Base-by-base conservation (phyloP, 108 stramenopile species). In the Nitzschia sp. region DNA sequence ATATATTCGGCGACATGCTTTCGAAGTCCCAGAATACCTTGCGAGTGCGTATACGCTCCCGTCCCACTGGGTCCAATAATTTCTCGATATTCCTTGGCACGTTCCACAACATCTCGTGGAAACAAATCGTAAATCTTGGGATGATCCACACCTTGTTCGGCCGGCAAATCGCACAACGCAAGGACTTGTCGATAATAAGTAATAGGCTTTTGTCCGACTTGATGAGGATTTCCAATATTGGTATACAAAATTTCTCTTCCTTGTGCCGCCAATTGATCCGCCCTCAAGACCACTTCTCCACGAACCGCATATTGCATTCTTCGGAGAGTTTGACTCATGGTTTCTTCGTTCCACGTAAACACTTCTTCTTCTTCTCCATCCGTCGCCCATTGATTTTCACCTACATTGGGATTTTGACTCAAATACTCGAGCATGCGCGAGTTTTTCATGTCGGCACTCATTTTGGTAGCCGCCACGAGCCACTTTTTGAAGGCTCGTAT, bases 211-310 rank as follows among this genome's bases (percentile, higher is more conserved):
- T 98, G 97, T 27, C 92, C 86, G 29, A 97, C 91, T 6, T 94
- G 79, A 66, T 98, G 97, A 24, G 97, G 97, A 84, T 98, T 98
- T 15, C 97, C 97, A 33, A 97, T 95, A 71, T 98, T 97, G 47
- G 93, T 96, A 64, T 91, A 91, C 15, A 76, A 30, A 6, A 76
- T 65, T 56, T 76, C 62, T 23, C 55, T 26, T 13, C 74, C 82
- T 59, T 87, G 76, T 48, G 86, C 78, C 17, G 83, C 83, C 70
- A 88, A 61, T 53, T 82, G 76, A 81, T 90, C 89, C 3, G 89
- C 89, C 53, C 78, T 63, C 68, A 88, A 86, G 0, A 88, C 89
- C 36, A 91, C 83, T 71, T 91, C 84, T 61, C 89, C 89, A 23
- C 89, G 64, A 11, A 91, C 89, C 45, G 89, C 89, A 76, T 91